Evolutionary conservation across 2,329 filamentous ascomycete genomes (phyloP), one percentile per base, ranked within the genome.

Genomic region (Neofusicoccum cordaticola): DNA sequence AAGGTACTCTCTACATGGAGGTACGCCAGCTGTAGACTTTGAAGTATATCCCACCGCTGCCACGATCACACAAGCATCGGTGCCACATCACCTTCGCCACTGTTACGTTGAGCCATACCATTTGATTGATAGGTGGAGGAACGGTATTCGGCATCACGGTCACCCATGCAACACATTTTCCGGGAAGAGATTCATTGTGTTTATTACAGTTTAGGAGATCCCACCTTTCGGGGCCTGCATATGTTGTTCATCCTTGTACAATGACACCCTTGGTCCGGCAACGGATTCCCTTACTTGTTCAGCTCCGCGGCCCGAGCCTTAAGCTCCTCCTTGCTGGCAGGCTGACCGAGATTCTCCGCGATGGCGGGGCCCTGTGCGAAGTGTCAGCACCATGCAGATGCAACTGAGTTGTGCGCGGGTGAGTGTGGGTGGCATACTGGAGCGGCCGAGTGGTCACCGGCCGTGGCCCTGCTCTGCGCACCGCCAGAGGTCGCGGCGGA

Each of bases 291-390:
- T 53, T 80, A 78, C 70, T 82, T 81, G 73, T 83, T 83, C 69
- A 83, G 66, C 74, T 83, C 81, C 67, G 80, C 80, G n/a, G 78
- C 75, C 67, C 81, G 74, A 75, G 79, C 81, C 79, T 78, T 81
- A 47, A 82, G 71, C 69, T 81, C 80, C 68, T 82, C 81, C 72
- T 82, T 83, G 71, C 75, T 80, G 56, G 74, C 79, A 5, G 79
- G 75, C 71, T 81, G 71, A 22, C 76, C 77, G 41, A 83, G 69
- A 66, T 81, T 76, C 64, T 82, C 73, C 8, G 77, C 73, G n/a
- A 80, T 75, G 41, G 78, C 81, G 2, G 80, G 80, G 17, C 81
- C 81, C 77, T 79, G 57, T 35, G 8, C 11, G 13, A 37, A 47
- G 37, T 44, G 47, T 64, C 47, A 39, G 64, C 27, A 31, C 35